Evolutionary conservation across 163 green algal genomes (phyloP), one percentile per base, ranked within the genome.

Genomic region (Volvox carteri): DNA sequence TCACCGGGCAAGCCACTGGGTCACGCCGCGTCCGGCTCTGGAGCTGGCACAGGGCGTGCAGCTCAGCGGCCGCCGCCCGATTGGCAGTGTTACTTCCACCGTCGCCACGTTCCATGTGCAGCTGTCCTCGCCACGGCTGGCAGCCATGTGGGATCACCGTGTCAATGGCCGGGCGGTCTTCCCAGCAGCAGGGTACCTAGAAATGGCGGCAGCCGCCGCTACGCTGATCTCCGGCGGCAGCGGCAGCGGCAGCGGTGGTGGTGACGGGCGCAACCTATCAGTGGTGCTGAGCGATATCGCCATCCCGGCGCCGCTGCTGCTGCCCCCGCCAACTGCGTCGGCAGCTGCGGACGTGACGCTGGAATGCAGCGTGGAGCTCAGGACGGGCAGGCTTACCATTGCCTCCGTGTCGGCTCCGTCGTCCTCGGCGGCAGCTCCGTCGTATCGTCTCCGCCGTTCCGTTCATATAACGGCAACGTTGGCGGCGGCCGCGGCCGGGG

Each of bases 81-180:
- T 11, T 44, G 28, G 5, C 48, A 19, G 5, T 50, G 4, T 0
- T 4, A 4, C 30, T 39, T 9, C 19, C 39, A 14, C 58, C 14
- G 0, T 84, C 14, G 86, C 65, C 2, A 79, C 79, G 33, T 85
- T 91, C 68, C 78, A 86, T 54, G 54, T 73, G 1, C 39, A 28
- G 1, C 77, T 96, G 58, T 50, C 65, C 21, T 23, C 46, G 18
- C 30, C 48, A 12, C 46, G 83, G 12, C 90, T 96, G 50, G 85
- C 92, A 0, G 92, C 94, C 80, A 76, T 98, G 33, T 95, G 91
- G 86, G 94, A 97, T 68, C 96, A 98, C 76, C 78, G 91, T 44
- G 95, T 98, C 0, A 67, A 86, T 18, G 94, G 92, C 18, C 86
- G 91, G 50, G 37, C 72, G 0, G 30, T 92, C 7, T 93, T 97